These are phyloP conservation scores for Solioccasus polychromus DNA, from an alignment of 768 basidiomycete species.

Conservation along the genomic window DNA sequence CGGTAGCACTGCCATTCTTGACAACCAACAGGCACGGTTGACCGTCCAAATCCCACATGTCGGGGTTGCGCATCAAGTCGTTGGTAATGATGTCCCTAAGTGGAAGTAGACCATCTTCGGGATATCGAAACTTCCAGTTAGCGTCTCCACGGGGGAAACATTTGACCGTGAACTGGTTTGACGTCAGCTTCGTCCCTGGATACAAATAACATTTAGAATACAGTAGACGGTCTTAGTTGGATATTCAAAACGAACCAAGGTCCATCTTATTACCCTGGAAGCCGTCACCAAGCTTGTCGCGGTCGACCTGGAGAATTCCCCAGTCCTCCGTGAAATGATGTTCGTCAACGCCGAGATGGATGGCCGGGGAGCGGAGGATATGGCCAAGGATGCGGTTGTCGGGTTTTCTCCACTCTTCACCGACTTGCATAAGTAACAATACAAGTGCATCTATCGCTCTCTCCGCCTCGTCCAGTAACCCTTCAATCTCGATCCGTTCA, in stretches of 20 bases:
- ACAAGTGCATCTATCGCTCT: neutral
- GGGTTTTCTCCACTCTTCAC: constrained; percentile 6
- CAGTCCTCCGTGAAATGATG: constrained; percentile 34
- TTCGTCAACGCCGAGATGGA: constrained; percentile 23
- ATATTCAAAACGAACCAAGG: neutral
- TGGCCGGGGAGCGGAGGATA: constrained; percentile 25
- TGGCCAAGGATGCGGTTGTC: constrained; percentile 33
- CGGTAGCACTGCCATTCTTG: constrained; percentile 20
- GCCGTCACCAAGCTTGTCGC: neutral
- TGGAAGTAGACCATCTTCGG: neutral
- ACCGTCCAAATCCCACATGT: constrained; percentile 26
- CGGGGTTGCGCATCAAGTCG: constrained; percentile 30
- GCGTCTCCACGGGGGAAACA: neutral
- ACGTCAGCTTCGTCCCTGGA: neutral
- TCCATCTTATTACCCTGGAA: neutral
- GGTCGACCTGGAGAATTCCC: constrained; percentile 26
- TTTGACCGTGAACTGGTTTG: neutral
- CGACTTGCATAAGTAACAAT: neutral
- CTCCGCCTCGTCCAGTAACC: neutral
- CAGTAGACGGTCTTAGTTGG: neutral
- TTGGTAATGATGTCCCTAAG: constrained; percentile 13
- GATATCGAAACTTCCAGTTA: neutral
- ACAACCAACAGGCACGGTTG: constrained; percentile 7
- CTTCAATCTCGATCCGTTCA: neutral
- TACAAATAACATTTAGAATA: neutral